Conservation (phyloP, 495 filamentous ascomycete species). For the Staphylotrichum tortipilum region DNA sequence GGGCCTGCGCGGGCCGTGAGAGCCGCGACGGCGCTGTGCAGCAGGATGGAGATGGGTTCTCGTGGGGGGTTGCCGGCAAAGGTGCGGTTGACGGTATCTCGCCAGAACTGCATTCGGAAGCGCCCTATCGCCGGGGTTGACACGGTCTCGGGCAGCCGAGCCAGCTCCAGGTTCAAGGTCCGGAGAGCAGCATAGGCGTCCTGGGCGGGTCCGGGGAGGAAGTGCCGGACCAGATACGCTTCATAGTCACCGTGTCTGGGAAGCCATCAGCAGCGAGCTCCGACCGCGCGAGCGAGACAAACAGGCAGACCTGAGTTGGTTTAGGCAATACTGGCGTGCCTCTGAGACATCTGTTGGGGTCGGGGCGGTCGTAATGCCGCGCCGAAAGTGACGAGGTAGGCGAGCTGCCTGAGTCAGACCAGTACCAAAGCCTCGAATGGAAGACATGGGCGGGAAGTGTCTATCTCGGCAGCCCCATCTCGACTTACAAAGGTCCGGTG, state of each 20-base stretch:
- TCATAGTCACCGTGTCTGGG: slow-evolving; percentile 58
- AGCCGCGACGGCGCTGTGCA: slow-evolving; percentile 58
- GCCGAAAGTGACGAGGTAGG: slow-evolving; percentile 6
- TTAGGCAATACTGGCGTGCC: slow-evolving; percentile 41
- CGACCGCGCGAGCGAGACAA: background rate
- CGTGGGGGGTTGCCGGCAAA: slow-evolving; percentile 68
- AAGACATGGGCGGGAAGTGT: slow-evolving; percentile 12
- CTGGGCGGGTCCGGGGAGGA: slow-evolving; percentile 61
- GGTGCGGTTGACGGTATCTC: slow-evolving; percentile 65
- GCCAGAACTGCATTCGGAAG: slow-evolving; percentile 92
- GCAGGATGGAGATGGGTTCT: slow-evolving; percentile 81
- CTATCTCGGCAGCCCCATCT: slow-evolving; percentile 7
- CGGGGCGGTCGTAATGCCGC: slow-evolving; percentile 12
- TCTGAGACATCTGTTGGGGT: slow-evolving; percentile 32
- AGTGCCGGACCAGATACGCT: slow-evolving; percentile 75
- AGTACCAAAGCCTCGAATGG: slow-evolving; percentile 4
- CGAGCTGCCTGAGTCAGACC: slow-evolving; percentile 14
- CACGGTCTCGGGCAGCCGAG: slow-evolving; percentile 77
- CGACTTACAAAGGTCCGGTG: too few species aligned
- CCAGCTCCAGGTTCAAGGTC: slow-evolving; percentile 85
- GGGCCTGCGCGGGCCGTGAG: slow-evolving; percentile 45
- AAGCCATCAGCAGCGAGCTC: background rate
- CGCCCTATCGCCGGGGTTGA: slow-evolving; percentile 70
- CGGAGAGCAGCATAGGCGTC: slow-evolving; percentile 86
- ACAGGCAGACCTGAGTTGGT: slow-evolving; percentile 34